Evolutionary conservation across 495 filamentous ascomycete species (phyloP), one percentile per base, ranked within the genome.

Genomic region (Lasiosphaeria ovina): DNA sequence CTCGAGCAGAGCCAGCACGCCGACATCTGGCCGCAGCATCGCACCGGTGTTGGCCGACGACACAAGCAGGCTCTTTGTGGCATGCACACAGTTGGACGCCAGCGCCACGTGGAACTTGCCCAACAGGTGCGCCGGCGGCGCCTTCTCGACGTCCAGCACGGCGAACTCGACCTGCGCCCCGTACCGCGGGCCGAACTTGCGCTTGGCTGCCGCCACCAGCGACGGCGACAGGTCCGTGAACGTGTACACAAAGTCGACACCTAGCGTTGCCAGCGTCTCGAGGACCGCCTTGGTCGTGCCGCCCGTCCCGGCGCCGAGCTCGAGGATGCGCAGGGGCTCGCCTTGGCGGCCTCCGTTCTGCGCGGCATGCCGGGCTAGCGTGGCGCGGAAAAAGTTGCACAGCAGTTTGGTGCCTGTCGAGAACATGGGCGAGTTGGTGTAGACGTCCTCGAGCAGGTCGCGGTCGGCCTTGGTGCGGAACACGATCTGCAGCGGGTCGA

Each of bases 51-150:
- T 70, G 3, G 58, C 35, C n/a, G 76, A 31, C 2, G 76, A 77
- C 0, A 50, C 59, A 3, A 54, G 58, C 33, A 79, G 66, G 52
- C 63, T 62, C 24, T 57, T 59, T 16, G 78, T 80, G 16, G 78
- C 77, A 52, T 81, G 78, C 1, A 80, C 3, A 80, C 84, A 80
- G 58, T 82, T 79, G 11, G 77, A 65, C 0, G 80, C 81, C 14
- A 85, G 57, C 11, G 86, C 70, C 0, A 84, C 60, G 60, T 87
- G 82, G 60, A 80, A 86, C 0, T 4, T 58, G 70, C 8, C 54
- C 58, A 24, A 76, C 66, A 57, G 81, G 79, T 0, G 77, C 79
- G 57, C 84, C 81, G 31, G 70, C 54, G 80, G 80, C 53, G 81
- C 77, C n/a, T 72, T 66, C 34, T 75, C 76, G 32, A 85, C 81